Conservation (phyloP, 352 stramenopile genomes). For the Ophiocytium majus region DNA sequence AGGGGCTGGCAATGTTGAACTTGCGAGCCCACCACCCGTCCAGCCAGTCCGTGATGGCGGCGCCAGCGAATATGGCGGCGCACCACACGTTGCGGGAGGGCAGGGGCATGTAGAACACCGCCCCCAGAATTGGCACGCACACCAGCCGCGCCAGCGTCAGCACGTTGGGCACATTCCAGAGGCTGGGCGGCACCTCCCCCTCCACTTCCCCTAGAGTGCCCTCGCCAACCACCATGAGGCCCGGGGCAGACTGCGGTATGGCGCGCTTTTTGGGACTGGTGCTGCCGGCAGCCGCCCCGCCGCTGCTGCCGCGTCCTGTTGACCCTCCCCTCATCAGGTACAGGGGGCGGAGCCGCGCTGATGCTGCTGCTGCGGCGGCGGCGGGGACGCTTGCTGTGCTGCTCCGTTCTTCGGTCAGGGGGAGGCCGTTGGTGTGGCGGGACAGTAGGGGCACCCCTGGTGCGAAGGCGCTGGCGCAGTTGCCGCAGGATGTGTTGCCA, state of each 20-base stretch:
- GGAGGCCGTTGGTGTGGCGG: too few relatives aligned
- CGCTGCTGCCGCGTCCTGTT: too few relatives aligned
- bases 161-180: constrained; percentile 57
- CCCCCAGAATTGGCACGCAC: constrained; percentile 42
- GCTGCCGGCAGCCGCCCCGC: neutral
- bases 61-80: constrained; percentile 49
- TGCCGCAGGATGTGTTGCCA: too few relatives aligned
- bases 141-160: constrained; percentile 46
- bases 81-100: constrained; percentile 51
- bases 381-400: neutral
- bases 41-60: constrained; percentile 61
- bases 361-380: neutral
- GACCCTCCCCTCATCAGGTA: constrained; percentile 10
- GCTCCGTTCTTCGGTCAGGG: too few relatives aligned
- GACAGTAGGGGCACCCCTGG: too few relatives aligned
- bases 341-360: neutral
- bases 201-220: neutral
- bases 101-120: constrained; percentile 38
- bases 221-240: constrained; percentile 21
- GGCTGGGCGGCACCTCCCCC: constrained; percentile 10
- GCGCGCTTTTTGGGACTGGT: neutral
- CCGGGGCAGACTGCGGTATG: neutral
- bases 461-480: too few relatives aligned
- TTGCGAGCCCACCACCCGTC: constrained; percentile 62
- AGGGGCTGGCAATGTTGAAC: constrained; percentile 57